These are phyloP conservation scores for Tolypocladium pustulatum DNA, from an alignment of 2,329 filamentous ascomycete species.

Conservation along the genomic window DNA sequence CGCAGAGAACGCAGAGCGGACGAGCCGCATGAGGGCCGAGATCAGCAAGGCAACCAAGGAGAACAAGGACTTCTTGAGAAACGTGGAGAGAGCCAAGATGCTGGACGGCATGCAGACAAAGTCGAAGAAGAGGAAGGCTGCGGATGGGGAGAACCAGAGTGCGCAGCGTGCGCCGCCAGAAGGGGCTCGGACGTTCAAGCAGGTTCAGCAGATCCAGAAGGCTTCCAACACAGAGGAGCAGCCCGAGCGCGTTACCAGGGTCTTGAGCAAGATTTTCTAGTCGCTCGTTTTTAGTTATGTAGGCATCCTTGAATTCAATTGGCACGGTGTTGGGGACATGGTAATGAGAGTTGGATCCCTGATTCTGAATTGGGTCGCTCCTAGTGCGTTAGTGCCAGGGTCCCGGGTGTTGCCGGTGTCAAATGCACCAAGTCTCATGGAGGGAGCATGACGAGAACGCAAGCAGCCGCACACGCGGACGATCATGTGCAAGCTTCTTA, in stretches of 20 bases:
- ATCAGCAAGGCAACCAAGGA: constrained; percentile 66
- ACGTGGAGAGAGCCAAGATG: constrained; percentile 73
- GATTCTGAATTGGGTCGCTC: neutral
- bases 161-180: constrained; percentile 7
- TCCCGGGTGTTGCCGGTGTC: too few species aligned
- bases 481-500: too few species aligned
- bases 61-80: constrained; percentile 71
- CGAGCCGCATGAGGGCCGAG: constrained; percentile 66
- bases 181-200: constrained; percentile 47
- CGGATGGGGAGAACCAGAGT: constrained; percentile 10
- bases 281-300: neutral
- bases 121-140: constrained; percentile 30
- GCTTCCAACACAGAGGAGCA: constrained; percentile 32
- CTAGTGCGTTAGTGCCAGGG: too few species aligned
- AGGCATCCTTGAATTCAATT: neutral
- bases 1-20: constrained; percentile 69
- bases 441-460: too few species aligned
- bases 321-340: constrained; percentile 1
- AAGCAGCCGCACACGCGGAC: too few species aligned
- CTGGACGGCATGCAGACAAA: constrained; percentile 60
- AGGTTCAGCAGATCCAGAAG: constrained; percentile 49
- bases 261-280: constrained; percentile 56
- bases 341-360: neutral
- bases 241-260: constrained; percentile 46
- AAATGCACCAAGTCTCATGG: too few species aligned